Percentiles rank a stretch among this genome's conserved stretches.
Conservation (phyloP, 139 green algal genomes). For the Chlorella sp. region DNA sequence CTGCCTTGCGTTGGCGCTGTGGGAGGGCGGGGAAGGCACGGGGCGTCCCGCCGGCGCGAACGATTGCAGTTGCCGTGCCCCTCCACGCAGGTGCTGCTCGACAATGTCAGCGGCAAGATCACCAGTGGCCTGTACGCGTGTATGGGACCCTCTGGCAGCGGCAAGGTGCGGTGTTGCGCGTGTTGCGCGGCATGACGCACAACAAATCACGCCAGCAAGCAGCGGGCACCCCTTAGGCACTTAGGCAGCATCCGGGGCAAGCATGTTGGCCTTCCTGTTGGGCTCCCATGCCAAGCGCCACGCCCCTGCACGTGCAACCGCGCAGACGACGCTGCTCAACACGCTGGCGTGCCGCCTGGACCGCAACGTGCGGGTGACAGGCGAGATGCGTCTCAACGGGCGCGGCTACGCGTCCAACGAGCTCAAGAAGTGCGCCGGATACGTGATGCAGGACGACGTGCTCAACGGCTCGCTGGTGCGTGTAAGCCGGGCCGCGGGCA, state of each 20-base stretch:
- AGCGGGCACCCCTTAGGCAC: no score
- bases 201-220: no score
- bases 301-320: slow-evolving; percentile 1
- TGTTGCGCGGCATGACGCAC: no score
- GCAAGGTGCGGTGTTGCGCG: no score
- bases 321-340: slow-evolving; percentile 34
- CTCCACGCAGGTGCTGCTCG: slow-evolving; percentile 22
- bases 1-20: no score
- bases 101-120: slow-evolving; percentile 23
- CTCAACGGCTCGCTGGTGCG: slow-evolving; percentile 22
- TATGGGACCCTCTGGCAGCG: slow-evolving; percentile 22
- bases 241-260: no score
- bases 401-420: slow-evolving; percentile 12
- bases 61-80: no score
- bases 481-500: no score
- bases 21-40: no score
- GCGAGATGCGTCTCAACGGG: slow-evolving; percentile 20
- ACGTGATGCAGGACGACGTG: slow-evolving; percentile 43
- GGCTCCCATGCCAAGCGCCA: neutral
- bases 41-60: no score
- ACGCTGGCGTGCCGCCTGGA: slow-evolving; percentile 29
- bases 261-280: neutral
- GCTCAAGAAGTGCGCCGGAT: slow-evolving; percentile 27
- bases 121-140: slow-evolving; percentile 4
- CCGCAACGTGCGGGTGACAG: slow-evolving; percentile 10